These are phyloP conservation scores for Malus domestica DNA, from an alignment of 306 rosid genomes.

Conservation along the genomic window ASM211411v1 NC_041795.1:35073001-35073500, in stretches of 20 bases:
- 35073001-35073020: no score
- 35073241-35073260: no score
- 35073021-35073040: no score
- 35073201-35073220: no score
- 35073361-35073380: neutral
- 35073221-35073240: no score
- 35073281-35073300: no score
- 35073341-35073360: no score
- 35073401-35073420: neutral
- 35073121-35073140: neutral
- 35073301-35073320: no score
- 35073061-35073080: neutral
- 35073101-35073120: neutral
- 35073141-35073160: neutral
- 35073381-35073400: neutral
- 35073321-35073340: no score
- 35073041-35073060: no score
- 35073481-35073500: neutral
- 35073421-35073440: neutral
- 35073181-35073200: neutral
- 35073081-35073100: neutral
- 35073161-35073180: neutral
- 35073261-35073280: no score
- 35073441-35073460: neutral
- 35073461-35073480: neutral